Evolutionary conservation across 768 basidiomycete species (phyloP), one percentile per base, ranked within the genome.

Genomic region (Macrocybe gigantea): DNA sequence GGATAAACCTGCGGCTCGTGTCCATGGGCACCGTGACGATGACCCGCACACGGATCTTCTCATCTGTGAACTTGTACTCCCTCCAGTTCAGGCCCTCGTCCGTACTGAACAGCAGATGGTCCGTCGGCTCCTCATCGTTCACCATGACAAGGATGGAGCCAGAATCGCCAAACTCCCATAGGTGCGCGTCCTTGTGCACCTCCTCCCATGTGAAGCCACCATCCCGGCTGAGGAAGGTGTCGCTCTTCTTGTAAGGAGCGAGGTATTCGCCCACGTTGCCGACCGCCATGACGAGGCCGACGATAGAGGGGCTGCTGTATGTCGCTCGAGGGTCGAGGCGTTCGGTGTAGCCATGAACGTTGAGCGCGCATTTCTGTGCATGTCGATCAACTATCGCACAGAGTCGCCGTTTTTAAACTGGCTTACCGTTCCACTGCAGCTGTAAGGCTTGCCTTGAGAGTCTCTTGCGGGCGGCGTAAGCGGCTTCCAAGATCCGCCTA

Each of bases 161-260:
- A 0, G 91, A 95, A 68, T 98, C 96, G 30, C 95, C 95, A 57
- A 95, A 98, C 62, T 94, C 93, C 93, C 92, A 99, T 35, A 97
- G 74, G 60, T 98, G 88, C 0, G 96, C 95, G 55, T 95, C 94
- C 63, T 99, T 99, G 72, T 93, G 93, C 0, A 99, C 86, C 68
- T 99, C 96, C 62, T 96, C 83, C 96, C 96, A 99, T 0, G 90
- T 93, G 67, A 96, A 96, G 7, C 96, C 96, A 2, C 83, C 96
- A 56, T 99, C 92, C 4, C 96, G 90, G 48, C 90, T 92, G 37
- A 98, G 77, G 84, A 96, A 98, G 2, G 93, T 96, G 63, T 98
- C 95, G 51, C 85, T 83, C 31, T 97, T 88, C 3, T 72, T 76
- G 68, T 99, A 99, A 0, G 82, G 70, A 0, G 79, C 82, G 1